Evolutionary conservation across 768 basidiomycete species (phyloP).

Genomic region (Tephrocybe sp.): DNA sequence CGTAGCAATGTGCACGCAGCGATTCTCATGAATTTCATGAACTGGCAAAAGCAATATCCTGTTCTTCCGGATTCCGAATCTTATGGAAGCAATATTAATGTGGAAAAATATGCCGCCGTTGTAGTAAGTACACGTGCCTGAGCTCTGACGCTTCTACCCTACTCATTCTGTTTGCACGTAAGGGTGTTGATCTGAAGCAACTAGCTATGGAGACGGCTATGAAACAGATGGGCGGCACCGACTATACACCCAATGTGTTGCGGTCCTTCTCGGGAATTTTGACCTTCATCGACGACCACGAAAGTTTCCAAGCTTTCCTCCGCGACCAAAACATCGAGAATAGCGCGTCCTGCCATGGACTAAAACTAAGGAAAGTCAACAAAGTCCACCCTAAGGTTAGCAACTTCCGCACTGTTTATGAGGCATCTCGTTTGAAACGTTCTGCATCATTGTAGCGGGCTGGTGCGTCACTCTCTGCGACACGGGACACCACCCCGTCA

Average conservation of each 20-base stretch:
- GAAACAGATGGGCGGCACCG: too few species aligned
- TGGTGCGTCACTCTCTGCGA: constrained; percentile 25
- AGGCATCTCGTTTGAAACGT: neutral
- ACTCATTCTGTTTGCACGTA: neutral
- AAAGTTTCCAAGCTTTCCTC: constrained; percentile 25
- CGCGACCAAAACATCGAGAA: constrained; percentile 16
- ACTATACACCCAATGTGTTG: neutral
- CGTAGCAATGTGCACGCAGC: constrained; percentile 24
- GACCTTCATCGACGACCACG: constrained; percentile 25
- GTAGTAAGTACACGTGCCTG: constrained; percentile 16
- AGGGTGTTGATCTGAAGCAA: constrained; percentile 3
- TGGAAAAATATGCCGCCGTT: constrained; percentile 16
- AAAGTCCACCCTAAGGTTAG: constrained; percentile 28
- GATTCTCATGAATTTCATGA: constrained; percentile 28
- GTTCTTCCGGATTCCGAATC: neutral
- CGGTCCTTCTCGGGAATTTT: constrained; percentile 8
- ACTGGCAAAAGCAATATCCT: constrained; percentile 22
- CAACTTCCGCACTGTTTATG: neutral
- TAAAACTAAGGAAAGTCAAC: constrained; percentile 22
- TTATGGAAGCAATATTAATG: constrained; percentile 2
- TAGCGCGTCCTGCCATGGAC: constrained; percentile 18
- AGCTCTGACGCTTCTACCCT: too few species aligned
- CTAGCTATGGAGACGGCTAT: neutral
- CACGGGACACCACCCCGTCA: constrained; percentile 20
- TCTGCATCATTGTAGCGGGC: constrained; percentile 20